Percentiles rank a stretch among this genome's conserved stretches.
Conservation (phyloP, 1,284 basidiomycete species). For the Tilletiopsis washingtonensis region DNA sequence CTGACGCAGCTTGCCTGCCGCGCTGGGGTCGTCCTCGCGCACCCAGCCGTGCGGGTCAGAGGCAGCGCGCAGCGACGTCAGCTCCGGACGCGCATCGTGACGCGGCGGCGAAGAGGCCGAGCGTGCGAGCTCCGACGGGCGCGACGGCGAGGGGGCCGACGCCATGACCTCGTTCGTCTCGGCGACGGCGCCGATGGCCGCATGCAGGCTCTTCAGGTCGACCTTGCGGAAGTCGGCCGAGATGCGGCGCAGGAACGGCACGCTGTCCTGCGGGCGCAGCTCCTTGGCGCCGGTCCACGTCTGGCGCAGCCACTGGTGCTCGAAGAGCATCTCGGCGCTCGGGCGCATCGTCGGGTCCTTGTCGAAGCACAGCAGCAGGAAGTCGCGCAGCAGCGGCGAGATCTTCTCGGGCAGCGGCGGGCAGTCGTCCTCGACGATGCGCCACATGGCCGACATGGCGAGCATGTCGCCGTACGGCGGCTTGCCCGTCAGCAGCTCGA, state of each 20-base stretch:
- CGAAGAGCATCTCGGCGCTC: conserved; percentile 70
- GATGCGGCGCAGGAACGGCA: conserved; percentile 83
- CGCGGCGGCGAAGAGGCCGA: not conserved
- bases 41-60: not conserved
- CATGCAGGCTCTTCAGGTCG: conserved; percentile 11
- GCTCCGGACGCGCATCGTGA: conserved; percentile 1
- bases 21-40: too few relatives aligned
- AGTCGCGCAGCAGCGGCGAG: conserved; percentile 66
- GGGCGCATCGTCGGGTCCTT: conserved; percentile 76
- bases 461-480: conserved; percentile 73
- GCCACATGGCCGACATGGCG: conserved; percentile 61
- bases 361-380: conserved; percentile 73
- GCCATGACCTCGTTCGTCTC: not conserved
- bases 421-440: conserved; percentile 82
- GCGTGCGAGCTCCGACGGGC: not conserved
- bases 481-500: conserved; percentile 81
- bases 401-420: conserved; percentile 74
- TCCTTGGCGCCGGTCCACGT: conserved; percentile 65
- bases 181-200: not conserved
- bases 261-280: conserved; percentile 68
- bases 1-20: too few relatives aligned
- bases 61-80: conserved; percentile 11
- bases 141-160: not conserved
- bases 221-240: conserved; percentile 70
- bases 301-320: conserved; percentile 79